Percentiles rank a stretch among this genome's conserved stretches.
Conservation (phyloP, 2,329 filamentous ascomycete genomes). For the Chrysosporium queenslandicum region DNA sequence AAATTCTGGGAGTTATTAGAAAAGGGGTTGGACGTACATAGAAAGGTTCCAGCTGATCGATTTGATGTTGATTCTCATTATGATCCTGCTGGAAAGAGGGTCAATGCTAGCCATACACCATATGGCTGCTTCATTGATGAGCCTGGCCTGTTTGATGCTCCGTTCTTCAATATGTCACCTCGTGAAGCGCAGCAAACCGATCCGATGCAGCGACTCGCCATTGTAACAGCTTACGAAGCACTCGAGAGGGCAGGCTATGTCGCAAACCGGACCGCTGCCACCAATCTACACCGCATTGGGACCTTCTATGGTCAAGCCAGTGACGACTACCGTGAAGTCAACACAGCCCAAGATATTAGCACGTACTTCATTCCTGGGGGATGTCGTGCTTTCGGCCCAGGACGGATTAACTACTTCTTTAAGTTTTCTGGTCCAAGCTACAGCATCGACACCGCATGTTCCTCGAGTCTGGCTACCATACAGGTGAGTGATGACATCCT, state of each 20-base stretch:
- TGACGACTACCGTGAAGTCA: conserved; percentile 68
- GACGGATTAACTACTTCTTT: conserved; percentile 66
- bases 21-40: conserved; percentile 22
- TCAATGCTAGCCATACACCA: conserved; percentile 18
- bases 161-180: conserved; percentile 44
- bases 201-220: conserved; percentile 66
- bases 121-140: conserved; percentile 19
- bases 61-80: conserved; percentile 26
- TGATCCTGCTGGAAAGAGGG: conserved; percentile 17
- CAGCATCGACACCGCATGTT: conserved; percentile 69
- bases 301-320: conserved; percentile 67
- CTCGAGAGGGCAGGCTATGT: conserved; percentile 73
- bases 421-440: conserved; percentile 64
- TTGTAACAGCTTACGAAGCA: conserved; percentile 70
- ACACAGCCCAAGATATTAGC: conserved; percentile 45
- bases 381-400: conserved; percentile 50
- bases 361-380: conserved; percentile 58
- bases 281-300: conserved; percentile 54
- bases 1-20: conserved; percentile 31
- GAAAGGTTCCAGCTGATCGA: conserved; percentile 24
- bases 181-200: conserved; percentile 71
- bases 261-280: conserved; percentile 59
- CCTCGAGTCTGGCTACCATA: conserved; percentile 52
- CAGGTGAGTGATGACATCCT: not conserved
- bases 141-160: conserved; percentile 23